Evolutionary conservation across 495 filamentous ascomycete genomes (phyloP).

Genomic region (Penicillium cinerascens): DNA sequence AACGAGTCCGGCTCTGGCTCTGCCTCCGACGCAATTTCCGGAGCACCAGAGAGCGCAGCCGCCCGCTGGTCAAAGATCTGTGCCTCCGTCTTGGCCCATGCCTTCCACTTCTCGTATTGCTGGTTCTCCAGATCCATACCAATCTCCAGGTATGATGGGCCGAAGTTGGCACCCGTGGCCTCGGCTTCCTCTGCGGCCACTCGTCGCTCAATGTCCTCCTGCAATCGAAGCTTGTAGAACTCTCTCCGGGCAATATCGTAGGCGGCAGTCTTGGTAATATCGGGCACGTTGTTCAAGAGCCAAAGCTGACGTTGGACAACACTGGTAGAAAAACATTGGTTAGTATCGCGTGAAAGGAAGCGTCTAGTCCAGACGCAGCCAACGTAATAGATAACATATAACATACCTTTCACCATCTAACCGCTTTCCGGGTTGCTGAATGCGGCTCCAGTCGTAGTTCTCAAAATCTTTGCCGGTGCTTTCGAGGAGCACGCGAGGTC

Average conservation of each 20-base stretch:
- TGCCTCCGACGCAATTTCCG: slow-evolving; percentile 27
- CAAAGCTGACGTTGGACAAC: slow-evolving; percentile 90
- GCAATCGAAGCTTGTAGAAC: slow-evolving; percentile 80
- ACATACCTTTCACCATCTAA: slow-evolving; percentile 83
- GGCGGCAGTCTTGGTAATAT: slow-evolving; percentile 59
- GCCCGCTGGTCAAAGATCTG: slow-evolving; percentile 28
- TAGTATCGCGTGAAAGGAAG: slow-evolving; percentile 9
- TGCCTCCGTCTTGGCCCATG: slow-evolving; percentile 63
- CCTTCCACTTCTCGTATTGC: slow-evolving; percentile 75
- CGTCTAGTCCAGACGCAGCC: not conserved
- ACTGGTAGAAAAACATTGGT: slow-evolving; percentile 44
- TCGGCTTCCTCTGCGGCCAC: slow-evolving; percentile 87
- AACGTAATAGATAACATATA: not conserved
- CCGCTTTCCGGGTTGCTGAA: slow-evolving; percentile 72
- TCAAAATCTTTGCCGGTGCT: slow-evolving; percentile 76
- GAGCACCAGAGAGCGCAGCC: slow-evolving; percentile 31
- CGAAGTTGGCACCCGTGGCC: slow-evolving; percentile 81
- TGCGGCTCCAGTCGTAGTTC: slow-evolving; percentile 74
- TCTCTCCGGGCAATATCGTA: slow-evolving; percentile 88
- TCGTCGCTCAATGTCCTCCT: slow-evolving; percentile 77
- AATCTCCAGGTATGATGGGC: slow-evolving; percentile 65
- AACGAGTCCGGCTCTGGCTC: slow-evolving; percentile 10
- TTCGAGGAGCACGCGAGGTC: slow-evolving; percentile 81
- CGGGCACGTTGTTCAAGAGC: slow-evolving; percentile 64
- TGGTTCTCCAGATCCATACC: slow-evolving; percentile 80